A percentile compares a stretch with the other conserved stretches of the same genome.
These are phyloP conservation scores for Eucalyptus coolabah DNA, from an alignment of 345 rosid species.

Conservation along the genomic window DNA sequence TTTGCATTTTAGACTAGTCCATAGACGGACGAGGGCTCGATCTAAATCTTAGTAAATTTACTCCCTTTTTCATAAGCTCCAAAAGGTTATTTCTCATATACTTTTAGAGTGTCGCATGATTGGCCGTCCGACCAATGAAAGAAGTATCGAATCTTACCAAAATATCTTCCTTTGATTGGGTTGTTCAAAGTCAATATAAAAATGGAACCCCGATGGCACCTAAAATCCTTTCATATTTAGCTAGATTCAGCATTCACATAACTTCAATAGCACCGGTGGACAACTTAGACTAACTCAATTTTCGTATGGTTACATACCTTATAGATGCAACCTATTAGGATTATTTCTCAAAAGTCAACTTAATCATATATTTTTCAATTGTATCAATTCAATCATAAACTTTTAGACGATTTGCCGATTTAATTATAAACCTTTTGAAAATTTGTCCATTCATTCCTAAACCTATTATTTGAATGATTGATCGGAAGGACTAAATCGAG, in stretches of 20 bases:
- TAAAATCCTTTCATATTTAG: neutral
- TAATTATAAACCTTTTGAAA: neutral
- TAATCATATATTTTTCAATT: no score
- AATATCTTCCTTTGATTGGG: neutral
- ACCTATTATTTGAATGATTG: neutral
- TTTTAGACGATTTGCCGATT: accelerated
- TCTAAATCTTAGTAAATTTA: neutral
- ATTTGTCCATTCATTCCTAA: no score
- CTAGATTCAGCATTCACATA: neutral
- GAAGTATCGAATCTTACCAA: neutral
- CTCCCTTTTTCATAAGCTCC: neutral
- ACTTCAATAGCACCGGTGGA: neutral
- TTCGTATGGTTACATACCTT: neutral
- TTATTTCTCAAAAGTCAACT: neutral
- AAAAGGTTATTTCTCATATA: neutral
- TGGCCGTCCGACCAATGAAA: neutral
- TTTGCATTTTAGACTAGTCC: neutral
- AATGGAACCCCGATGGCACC: neutral
- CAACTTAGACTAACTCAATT: neutral
- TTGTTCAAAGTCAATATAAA: neutral
- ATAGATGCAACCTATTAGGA: neutral
- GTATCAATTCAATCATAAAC: accelerated
- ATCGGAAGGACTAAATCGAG: accelerated
- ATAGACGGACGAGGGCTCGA: neutral
- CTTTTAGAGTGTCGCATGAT: neutral